Conservation (phyloP, 805 yeast species). For the Kockiozyma suomiensis region DNA sequence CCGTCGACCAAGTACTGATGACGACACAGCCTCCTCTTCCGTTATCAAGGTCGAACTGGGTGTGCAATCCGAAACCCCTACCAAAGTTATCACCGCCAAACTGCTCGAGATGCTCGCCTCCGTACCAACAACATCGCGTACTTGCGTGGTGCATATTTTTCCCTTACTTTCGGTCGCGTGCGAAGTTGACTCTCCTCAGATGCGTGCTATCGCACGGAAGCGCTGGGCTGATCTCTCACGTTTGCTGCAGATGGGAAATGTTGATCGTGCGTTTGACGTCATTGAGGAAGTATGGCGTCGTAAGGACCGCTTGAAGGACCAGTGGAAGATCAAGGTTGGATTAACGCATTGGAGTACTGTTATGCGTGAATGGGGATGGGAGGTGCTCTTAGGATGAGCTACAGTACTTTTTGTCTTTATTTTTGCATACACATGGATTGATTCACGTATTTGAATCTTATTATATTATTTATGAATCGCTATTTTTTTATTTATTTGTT, state of each 20-base stretch:
- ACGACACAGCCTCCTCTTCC: neutral
- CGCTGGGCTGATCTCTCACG: constrained; percentile 60
- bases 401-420: neutral
- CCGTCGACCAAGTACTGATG: neutral
- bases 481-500: neutral
- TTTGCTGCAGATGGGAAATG: constrained; percentile 66
- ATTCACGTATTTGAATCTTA: neutral
- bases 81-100: constrained; percentile 50
- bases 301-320: constrained; percentile 27
- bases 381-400: constrained; percentile 57
- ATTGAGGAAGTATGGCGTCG: constrained; percentile 73
- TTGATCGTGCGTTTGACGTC: constrained; percentile 66
- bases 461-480: neutral
- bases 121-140: constrained; percentile 60
- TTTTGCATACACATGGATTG: neutral
- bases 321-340: constrained; percentile 28
- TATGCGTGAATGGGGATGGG: constrained; percentile 80
- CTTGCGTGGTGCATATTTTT: constrained; percentile 62
- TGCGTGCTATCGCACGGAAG: constrained; percentile 61
- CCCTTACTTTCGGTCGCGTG: constrained; percentile 68
- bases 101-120: constrained; percentile 63
- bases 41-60: constrained; percentile 6
- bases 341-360: constrained; percentile 64
- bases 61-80: constrained; percentile 7
- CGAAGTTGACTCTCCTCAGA: constrained; percentile 61